Evolutionary conservation across 208 protist genomes (phyloP), one percentile per base, ranked within the genome.

Genomic region (Leishmania arabica): DNA sequence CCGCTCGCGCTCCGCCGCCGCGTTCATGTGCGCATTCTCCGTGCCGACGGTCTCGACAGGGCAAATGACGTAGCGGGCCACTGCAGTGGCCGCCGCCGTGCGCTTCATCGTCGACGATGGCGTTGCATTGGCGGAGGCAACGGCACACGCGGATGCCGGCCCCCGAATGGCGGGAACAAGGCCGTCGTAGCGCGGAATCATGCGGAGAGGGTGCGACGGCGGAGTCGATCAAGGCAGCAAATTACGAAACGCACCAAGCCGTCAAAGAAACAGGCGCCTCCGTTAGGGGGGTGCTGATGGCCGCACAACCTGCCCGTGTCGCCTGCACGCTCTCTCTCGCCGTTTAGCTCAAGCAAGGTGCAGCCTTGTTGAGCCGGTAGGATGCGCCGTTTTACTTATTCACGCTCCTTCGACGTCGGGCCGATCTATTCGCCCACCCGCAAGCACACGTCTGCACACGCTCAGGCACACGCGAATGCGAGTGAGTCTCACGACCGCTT

Each of bases 121-220:
- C 13, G 31, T 69, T 15, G 5, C 62, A 58, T 24, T 24, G 8
- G 34, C 62, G 47, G 68, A 77, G 11, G 79, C n/a, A 6, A 54
- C 49, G 21, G 78, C 42, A 11, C 45, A 45, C 21, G 79, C 71
- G 7, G 70, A 45, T 5, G 47, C 24, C n/a, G 81, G 68, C 9
- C 68, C 64, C 34, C 86, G 82, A 40, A 87, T 87, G 1, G 64
- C 54, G 21, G 85, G 85, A 24, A 88, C 85, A 19, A 88, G 77
- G 58, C 79, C 85, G 53, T 81, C 69, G 53, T 88, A 51, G 62
- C 85, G 54, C 19, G 85, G 85, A 53, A 88, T 88, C 84, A 88
- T 88, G 24, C 13, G 0, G 58, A 27, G 31, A 21, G 13, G 17
- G 58, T 1, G 27, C 24, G 5, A 40, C 58, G 45, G 70, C n/a